These are phyloP conservation scores for Nothophoma quercina DNA, from an alignment of 2,329 filamentous ascomycete genomes.

Conservation along the genomic window DNA sequence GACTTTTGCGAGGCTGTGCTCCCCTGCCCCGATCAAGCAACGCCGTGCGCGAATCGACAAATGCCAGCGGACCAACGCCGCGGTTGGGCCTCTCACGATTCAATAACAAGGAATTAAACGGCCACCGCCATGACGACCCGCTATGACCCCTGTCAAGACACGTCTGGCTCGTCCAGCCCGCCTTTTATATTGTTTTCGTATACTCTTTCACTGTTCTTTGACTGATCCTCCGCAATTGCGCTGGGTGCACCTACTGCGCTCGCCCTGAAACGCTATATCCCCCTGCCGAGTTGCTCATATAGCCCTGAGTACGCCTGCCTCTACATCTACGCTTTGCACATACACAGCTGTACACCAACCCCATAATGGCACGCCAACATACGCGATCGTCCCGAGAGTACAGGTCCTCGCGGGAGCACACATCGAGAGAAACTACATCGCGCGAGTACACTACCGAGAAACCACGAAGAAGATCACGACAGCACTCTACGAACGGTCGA, in stretches of 20 bases:
- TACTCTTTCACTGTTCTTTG: neutral
- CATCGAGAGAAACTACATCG: conserved; percentile 19
- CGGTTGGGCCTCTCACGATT: conserved; percentile 11
- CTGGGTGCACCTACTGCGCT: conserved; percentile 18
- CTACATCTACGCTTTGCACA: neutral
- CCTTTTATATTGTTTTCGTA: conserved; percentile 13
- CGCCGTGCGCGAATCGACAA: conserved; percentile 12
- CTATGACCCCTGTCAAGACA: conserved; percentile 11
- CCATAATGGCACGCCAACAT: conserved; percentile 27
- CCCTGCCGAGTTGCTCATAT: neutral
- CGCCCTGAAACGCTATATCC: conserved; percentile 23
- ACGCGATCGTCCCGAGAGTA: conserved; percentile 22
- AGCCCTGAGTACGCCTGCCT: neutral
- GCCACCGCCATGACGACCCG: conserved; percentile 29
- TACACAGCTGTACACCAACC: neutral
- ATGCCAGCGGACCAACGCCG: conserved; percentile 13
- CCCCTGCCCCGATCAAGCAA: conserved; percentile 14
- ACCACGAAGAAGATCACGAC: conserved; percentile 23
- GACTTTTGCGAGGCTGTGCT: conserved; percentile 13
- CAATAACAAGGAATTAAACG: conserved; percentile 32
- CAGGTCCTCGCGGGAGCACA: conserved; percentile 24
- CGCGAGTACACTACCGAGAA: conserved; percentile 38
- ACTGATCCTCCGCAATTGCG: conserved; percentile 16
- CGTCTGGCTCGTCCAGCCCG: conserved; percentile 10
- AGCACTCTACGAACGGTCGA: conserved; percentile 16